Evolutionary conservation across 805 yeast genomes (phyloP).

Genomic region (Kurtzmaniella cleridarum): DNA sequence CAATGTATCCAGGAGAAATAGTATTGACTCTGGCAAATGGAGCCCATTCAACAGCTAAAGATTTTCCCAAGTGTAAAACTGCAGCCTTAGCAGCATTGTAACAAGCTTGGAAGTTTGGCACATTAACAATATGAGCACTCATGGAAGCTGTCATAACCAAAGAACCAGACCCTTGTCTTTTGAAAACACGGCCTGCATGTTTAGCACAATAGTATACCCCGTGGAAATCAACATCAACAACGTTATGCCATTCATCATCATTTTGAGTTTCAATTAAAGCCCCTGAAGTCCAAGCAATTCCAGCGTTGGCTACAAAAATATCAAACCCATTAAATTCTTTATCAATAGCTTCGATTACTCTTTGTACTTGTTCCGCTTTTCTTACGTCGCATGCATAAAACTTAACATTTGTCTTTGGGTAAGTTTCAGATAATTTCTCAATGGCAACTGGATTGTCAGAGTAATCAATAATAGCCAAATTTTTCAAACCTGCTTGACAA

Average conservation of each 20-base stretch:
- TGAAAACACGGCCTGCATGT: constrained; percentile 66
- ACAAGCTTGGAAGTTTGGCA: constrained; percentile 81
- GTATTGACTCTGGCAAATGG: constrained; percentile 76
- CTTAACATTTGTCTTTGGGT: constrained; percentile 27
- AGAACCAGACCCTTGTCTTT: constrained; percentile 69
- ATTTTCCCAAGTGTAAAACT: constrained; percentile 66
- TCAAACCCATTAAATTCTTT: constrained; percentile 32
- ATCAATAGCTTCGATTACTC: constrained; percentile 25
- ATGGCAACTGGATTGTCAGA: constrained; percentile 24
- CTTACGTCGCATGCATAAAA: constrained; percentile 37
- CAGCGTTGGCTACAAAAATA: constrained; percentile 43
- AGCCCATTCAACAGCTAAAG: constrained; percentile 87
- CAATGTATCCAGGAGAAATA: constrained; percentile 82
- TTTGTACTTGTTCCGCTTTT: constrained; percentile 30
- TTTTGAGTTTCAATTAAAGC: constrained; percentile 34
- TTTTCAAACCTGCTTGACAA: constrained; percentile 30
- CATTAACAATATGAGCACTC: constrained; percentile 83
- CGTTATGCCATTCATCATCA: constrained; percentile 60
- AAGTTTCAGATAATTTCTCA: constrained; percentile 18
- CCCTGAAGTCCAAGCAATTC: constrained; percentile 45
- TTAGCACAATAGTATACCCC: constrained; percentile 80
- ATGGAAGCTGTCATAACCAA: constrained; percentile 82
- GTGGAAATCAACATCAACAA: constrained; percentile 70
- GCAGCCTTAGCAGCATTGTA: constrained; percentile 88
- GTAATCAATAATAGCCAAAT: constrained; percentile 39